These are phyloP conservation scores for Dunaliella sp. DNA, from an alignment of 139 green algal genomes.

Conservation along the genomic window DNA sequence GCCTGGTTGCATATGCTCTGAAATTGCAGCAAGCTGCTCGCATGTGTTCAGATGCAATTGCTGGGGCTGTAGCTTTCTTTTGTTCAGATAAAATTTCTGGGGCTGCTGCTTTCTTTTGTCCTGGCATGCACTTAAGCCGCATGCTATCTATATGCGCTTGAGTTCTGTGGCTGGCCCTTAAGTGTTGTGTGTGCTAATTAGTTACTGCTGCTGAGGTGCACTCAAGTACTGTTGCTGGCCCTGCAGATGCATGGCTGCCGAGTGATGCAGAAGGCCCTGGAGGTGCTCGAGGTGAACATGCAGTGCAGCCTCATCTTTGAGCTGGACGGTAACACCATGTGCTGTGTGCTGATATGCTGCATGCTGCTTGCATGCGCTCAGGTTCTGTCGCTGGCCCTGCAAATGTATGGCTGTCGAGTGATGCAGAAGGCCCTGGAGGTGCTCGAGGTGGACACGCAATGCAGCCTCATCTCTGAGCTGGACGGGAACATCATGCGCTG, in stretches of 20 bases:
- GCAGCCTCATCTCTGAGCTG: conserved; percentile 35
- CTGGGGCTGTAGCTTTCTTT: no score
- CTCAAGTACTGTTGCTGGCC: conserved; percentile 27
- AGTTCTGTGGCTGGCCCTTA: not conserved
- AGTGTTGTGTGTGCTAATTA: no score
- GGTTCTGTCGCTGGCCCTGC: conserved; percentile 67
- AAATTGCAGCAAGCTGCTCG: no score
- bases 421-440: conserved; percentile 88
- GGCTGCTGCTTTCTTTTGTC: no score
- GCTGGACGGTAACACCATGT: conserved; percentile 68
- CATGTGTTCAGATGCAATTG: no score
- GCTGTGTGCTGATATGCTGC: no score
- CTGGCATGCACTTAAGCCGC: no score
- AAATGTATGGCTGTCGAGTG: conserved; percentile 94
- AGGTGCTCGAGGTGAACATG: conserved; percentile 33
- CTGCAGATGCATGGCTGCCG: not conserved
- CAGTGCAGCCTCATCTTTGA: conserved; percentile 33
- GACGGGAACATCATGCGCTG: conserved; percentile 74
- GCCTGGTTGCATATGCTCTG: no score
- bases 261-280: conserved; percentile 84
- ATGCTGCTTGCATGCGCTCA: conserved; percentile 14
- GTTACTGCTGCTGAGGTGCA: not conserved
- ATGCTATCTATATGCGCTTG: not conserved
- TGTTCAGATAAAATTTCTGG: no score
- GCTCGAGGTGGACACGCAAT: conserved; percentile 20